A percentile compares a stretch with the other conserved stretches of the same genome.
Conservation (phyloP, 371 early-diverging fungal species). For the Nematocida parisii region DNA sequence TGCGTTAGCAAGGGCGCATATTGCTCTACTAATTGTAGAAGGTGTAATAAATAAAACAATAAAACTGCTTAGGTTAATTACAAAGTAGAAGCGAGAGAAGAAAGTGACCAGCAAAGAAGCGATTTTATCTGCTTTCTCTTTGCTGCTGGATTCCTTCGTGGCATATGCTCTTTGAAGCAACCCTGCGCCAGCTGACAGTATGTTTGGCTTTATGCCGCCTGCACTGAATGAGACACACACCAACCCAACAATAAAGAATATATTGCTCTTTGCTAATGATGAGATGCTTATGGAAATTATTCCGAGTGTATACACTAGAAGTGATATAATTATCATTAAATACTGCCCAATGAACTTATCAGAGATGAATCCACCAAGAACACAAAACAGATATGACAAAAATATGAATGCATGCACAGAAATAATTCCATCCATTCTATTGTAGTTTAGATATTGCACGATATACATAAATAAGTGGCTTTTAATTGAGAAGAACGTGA, state of each 20-base stretch:
- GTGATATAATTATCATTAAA: slow-evolving; percentile 75
- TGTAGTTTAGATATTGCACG: slow-evolving; percentile 25
- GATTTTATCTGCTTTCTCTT: not conserved
- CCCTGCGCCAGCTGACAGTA: slow-evolving; percentile 75
- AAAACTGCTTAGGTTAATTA: slow-evolving; percentile 75
- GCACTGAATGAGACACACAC: slow-evolving; percentile 78
- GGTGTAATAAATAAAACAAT: slow-evolving; percentile 61
- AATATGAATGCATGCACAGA: slow-evolving; percentile 75
- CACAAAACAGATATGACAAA: slow-evolving; percentile 76
- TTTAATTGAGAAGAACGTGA: slow-evolving; percentile 74
- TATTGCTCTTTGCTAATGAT: slow-evolving; percentile 70
- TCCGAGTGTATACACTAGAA: slow-evolving; percentile 74
- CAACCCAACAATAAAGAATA: slow-evolving; percentile 73
- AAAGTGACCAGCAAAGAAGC: slow-evolving; percentile 53
- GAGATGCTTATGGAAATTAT: slow-evolving; percentile 72
- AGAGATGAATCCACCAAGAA: slow-evolving; percentile 76
- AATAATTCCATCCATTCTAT: slow-evolving; percentile 45
- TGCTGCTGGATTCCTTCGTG: slow-evolving; percentile 28
- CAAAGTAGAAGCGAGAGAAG: slow-evolving; percentile 77
- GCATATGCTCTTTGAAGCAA: slow-evolving; percentile 70
- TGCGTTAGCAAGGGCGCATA: not conserved
- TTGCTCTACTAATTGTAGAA: not conserved
- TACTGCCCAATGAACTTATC: slow-evolving; percentile 79
- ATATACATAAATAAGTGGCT: slow-evolving; percentile 67
- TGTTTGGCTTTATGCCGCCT: slow-evolving; percentile 80